Evolutionary conservation across 1,139 yeast species (phyloP), one percentile per base, ranked within the genome.

Genomic region (Arxiozyma slooffiae): DNA sequence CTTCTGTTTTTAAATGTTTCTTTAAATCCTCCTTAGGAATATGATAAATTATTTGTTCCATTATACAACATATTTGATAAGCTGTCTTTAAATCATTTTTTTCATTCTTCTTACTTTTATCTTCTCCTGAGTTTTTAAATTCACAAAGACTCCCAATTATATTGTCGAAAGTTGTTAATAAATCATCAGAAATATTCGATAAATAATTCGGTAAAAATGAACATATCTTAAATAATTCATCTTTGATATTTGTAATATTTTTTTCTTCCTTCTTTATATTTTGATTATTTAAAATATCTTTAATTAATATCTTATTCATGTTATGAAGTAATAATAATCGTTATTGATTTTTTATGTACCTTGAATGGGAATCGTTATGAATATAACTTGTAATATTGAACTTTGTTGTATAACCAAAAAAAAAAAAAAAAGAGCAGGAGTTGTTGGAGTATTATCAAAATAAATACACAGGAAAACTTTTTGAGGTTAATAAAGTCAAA

Each of bases 231-330:
- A 49, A 40, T 40, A 51, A 41, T 7, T 20, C 26, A 36, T 20
- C 23, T 36, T 47, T 43, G 17, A 51, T 43, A 3, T 30, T n/a
- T n/a, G 39, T 26, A 22, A 44, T 22, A 24, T 49, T 43, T 16
- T 38, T 44, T 46, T 37, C 47, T 20, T 44, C 20, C n/a, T 47
- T 43, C 9, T 20, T 34, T 20, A 38, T 40, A 7, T 40, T 24
- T 36, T 44, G 44, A 37, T 48, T 47, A 43, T 53, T 53, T 38
- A 53, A 18, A 26, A 53, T 36, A 21, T 45, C 52, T 26, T 51
- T 46, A 9, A 53, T 53, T 18, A 44, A 43, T n/a, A 53, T 53
- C 41, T 51, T 53, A 34, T 52, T 52, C 55, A 51, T 51, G 26
- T 1, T 46, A 18, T 7, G 3, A 37, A 37, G 7, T 24, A 20